Percentiles rank a stretch among this genome's conserved stretches.
phyloP scores from a whole-genome alignment of 2,329 filamentous ascomycete genomes.

The Ustulina deusta region DNA sequence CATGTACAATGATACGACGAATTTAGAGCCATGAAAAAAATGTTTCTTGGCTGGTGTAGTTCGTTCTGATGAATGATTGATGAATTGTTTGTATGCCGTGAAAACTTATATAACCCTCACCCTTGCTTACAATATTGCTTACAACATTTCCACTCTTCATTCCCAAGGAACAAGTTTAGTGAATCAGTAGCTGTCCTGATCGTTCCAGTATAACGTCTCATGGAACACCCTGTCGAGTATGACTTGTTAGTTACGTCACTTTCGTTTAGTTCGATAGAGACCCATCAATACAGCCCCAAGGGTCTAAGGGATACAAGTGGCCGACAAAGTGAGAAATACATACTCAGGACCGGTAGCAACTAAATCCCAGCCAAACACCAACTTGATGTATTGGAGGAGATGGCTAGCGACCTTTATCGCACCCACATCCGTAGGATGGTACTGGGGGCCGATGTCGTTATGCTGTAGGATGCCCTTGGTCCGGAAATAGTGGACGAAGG shows the following conservation, averaged over 20 bases:
- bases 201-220: conserved; percentile 66
- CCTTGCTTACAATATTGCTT: background rate
- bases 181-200: conserved; percentile 58
- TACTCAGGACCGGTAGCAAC: conserved; percentile 66
- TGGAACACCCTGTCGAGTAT: conserved; percentile 50
- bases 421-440: conserved; percentile 71
- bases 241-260: conserved; percentile 10
- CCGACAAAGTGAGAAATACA: conserved; percentile 45
- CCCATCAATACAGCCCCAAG: background rate
- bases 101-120: background rate
- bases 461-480: conserved; percentile 71
- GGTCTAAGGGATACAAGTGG: background rate
- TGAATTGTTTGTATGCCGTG: background rate
- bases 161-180: background rate
- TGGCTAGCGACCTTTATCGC: conserved; percentile 72
- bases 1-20: too few species aligned
- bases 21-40: too few species aligned
- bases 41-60: too few species aligned
- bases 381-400: conserved; percentile 67
- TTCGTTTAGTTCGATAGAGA: background rate
- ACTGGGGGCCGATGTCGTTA: conserved; percentile 70
- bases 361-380: conserved; percentile 68
- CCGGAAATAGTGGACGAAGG: conserved; percentile 71
- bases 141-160: background rate
- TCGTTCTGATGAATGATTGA: background rate